Conservation (phyloP, 2,329 filamentous ascomycete genomes). For the Podosphaera xanthii region DNA sequence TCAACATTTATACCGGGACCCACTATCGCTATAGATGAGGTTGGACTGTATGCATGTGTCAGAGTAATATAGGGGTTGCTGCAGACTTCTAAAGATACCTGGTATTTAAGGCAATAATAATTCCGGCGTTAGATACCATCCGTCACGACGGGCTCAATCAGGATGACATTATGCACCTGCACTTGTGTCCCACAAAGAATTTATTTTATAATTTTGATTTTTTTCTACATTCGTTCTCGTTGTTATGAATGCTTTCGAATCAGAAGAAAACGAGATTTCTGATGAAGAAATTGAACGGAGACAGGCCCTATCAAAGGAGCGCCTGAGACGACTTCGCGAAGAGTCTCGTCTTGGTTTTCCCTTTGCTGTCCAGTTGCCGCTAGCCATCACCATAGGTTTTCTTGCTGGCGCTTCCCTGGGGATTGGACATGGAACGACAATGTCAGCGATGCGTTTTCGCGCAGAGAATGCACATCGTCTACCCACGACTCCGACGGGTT, state of each 20-base stretch:
- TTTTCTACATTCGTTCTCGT: background rate
- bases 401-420: slow-evolving; percentile 49
- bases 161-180: too few species aligned
- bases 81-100: too few species aligned
- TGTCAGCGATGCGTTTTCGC: slow-evolving; percentile 61
- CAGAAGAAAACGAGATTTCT: background rate
- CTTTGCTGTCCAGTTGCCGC: slow-evolving; percentile 39
- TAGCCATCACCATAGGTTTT: slow-evolving; percentile 40
- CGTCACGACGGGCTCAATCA: too few species aligned
- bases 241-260: background rate
- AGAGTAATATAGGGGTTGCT: too few species aligned
- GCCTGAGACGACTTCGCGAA: slow-evolving; percentile 4
- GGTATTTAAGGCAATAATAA: too few species aligned
- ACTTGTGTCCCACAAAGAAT: background rate
- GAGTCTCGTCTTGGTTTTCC: slow-evolving; percentile 33
- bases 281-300: slow-evolving; percentile 5
- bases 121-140: too few species aligned
- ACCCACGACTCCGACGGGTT: slow-evolving; percentile 59
- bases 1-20: too few species aligned
- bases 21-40: too few species aligned
- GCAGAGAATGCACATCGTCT: slow-evolving; percentile 93
- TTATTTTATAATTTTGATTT: background rate
- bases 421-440: slow-evolving; percentile 46
- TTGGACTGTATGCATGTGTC: too few species aligned
- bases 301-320: slow-evolving; percentile 4